Evolutionary conservation across 768 basidiomycete genomes (phyloP), one percentile per base, ranked within the genome.

Genomic region (Tulasnella calospora): DNA sequence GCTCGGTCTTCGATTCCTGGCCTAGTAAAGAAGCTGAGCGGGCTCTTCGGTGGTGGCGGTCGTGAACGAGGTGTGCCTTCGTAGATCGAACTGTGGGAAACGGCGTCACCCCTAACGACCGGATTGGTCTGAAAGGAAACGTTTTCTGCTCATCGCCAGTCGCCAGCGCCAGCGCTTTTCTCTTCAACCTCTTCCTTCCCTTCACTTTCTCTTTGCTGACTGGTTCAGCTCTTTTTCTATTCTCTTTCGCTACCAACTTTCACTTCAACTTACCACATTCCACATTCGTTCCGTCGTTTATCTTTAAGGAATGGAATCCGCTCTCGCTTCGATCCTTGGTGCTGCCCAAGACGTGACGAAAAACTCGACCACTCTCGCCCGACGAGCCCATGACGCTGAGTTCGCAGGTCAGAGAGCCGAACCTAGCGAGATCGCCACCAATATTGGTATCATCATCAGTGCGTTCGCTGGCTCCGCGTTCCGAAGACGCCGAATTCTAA

Each of bases 381-480:
- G 51, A n/a, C 51, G 51, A 51, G 51, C 51, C n/a, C 51, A 21
- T 51, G 51, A 6, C 23, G 51, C 21, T n/a, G 51, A 51, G 51
- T 51, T 51, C 51, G 51, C 51, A 23, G 51, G 51, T n/a, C 51
- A 51, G 51, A 41, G 13, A 15, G 35, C 70, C 15, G 70, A 71
- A 5, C 70, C 70, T 19, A 35, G 17, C 33, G 70, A 71, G 70
- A 41, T 71, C 70, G 17, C 70, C 17, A 71, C 70, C 33, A 71
- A 71, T 35, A 71, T 71, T 35, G 70, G 70, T 41, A 4, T 71
- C 27, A 35, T 71, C 33, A 41, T 71, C 70, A 71, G 70, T 71
- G 70, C 33, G 70, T 71, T 35, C 35, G 21, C 35, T n/a, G n/a
- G 51, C 51, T 10, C 51, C 1, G 23, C 19, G 70, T 21, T 71